These are phyloP conservation scores for Metarhizium rileyi DNA, from an alignment of 2,329 filamentous ascomycete species.

Conservation along the genomic window DNA sequence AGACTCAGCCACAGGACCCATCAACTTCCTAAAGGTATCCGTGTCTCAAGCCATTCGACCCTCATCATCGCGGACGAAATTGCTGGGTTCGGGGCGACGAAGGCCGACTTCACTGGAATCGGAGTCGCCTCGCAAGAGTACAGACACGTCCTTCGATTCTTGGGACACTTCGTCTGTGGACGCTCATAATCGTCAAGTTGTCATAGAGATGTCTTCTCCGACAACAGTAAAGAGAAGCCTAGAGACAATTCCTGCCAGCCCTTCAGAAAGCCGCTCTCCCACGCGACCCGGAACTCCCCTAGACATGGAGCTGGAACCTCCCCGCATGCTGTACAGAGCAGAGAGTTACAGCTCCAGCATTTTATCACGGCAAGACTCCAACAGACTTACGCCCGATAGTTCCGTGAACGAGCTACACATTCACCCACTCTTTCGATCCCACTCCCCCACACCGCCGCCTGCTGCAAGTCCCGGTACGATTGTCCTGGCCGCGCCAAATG, in stretches of 20 bases:
- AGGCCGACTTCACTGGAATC: conserved; percentile 41
- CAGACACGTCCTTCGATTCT: conserved; percentile 59
- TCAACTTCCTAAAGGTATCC: conserved; percentile 24
- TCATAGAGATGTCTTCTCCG: conserved; percentile 39
- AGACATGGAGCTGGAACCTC: conserved; percentile 30
- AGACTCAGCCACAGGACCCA: conserved; percentile 15
- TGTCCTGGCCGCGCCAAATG: conserved; percentile 60
- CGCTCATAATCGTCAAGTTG: conserved; percentile 47
- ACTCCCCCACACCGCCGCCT: conserved; percentile 58
- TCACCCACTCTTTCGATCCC: conserved; percentile 67
- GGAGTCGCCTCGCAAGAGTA: conserved; percentile 23
- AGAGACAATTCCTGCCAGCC: conserved; percentile 62
- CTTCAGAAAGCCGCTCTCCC: conserved; percentile 52
- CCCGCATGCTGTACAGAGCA: conserved; percentile 33
- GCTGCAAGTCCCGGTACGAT: conserved; percentile 58
- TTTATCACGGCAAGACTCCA: conserved; percentile 19
- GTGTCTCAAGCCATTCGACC: conserved; percentile 41
- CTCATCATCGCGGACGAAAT: conserved; percentile 44
- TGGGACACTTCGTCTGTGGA: conserved; percentile 67
- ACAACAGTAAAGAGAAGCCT: conserved; percentile 42
- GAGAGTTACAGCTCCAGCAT: conserved; percentile 41
- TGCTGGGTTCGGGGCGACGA: conserved; percentile 36
- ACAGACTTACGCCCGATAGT: conserved; percentile 13
- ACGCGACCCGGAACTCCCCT: conserved; percentile 49
- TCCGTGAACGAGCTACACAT: conserved; percentile 55